Base-by-base conservation (phyloP, 345 rosid genomes). In the Syzygium grande region DNA sequence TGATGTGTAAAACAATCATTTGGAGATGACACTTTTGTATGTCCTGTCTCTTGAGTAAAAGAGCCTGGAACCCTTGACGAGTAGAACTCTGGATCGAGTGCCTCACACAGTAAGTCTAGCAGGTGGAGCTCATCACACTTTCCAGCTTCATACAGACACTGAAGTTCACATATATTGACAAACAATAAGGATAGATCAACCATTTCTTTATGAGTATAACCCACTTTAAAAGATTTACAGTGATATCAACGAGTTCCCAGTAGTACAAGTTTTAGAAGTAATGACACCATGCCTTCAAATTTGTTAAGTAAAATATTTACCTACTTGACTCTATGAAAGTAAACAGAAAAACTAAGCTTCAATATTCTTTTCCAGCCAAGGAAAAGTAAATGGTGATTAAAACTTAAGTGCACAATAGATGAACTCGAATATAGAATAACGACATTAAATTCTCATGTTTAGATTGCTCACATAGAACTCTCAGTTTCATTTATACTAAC, bases 61-160 rank as follows among this genome's bases (percentile, higher is more conserved):
- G 87, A n/a, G 54, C 51, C 87, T 59, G 90, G 87, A 86, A 78
- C 89, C 90, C 89, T 90, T 85, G 89, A 87, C 87, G 88, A 90
- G 85, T 86, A 91, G 52, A 92, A 91, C 79, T 93, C 93, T 53
- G 97, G 98, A 92, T 96, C 95, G 91, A 95, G 96, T 87, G 94
- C 95, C 91, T 98, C 99, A 56, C 98, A 96, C 61, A 95, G 90
- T 59, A 96, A 88, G 95, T 96, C 99, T 27, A 98, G 93, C 86
- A 98, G 89, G 87, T 89, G 92, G 88, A 96, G 87, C 86, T 93
- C 92, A 87, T 91, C 92, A 85, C 86, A 89, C 90, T 95, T 96
- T 68, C 92, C 98, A 86, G 91, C 95, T 93, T 93, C 99, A 90
- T 90, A 90, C 21, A 96, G 91, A 91, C 98, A 95, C 99, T 98